Evolutionary conservation across 2,329 filamentous ascomycete genomes (phyloP).

Genomic region (Nothophaeocryptopus gaeumannii): DNA sequence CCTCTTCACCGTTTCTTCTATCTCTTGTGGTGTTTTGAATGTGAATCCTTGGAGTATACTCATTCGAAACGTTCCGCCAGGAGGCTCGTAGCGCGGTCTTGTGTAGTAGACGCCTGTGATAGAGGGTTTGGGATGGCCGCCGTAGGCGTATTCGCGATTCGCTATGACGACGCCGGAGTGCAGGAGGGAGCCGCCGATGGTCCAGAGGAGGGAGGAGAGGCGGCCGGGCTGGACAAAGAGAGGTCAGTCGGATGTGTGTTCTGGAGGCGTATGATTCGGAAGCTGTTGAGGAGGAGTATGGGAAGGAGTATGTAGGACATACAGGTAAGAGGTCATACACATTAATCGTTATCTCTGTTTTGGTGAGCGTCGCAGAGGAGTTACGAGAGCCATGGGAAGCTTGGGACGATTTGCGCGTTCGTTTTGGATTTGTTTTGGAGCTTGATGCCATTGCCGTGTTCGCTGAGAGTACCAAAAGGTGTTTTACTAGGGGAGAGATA

Average conservation of each 20-base stretch:
- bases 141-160: constrained; percentile 78
- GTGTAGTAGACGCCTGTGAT: constrained; percentile 83
- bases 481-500: too few relatives aligned
- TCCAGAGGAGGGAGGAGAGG: constrained; percentile 74
- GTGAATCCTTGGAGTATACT: constrained; percentile 79
- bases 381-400: constrained; percentile 12
- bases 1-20: constrained; percentile 65
- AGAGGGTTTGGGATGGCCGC: constrained; percentile 69
- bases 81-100: constrained; percentile 64
- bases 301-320: not conserved
- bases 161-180: constrained; percentile 82
- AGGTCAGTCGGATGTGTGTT: constrained; percentile 14
- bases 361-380: constrained; percentile 18
- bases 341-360: constrained; percentile 37
- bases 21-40: constrained; percentile 64
- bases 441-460: not conserved
- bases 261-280: too few relatives aligned
- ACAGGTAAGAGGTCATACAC: constrained; percentile 40
- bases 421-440: not conserved
- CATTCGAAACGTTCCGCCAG: constrained; percentile 72
- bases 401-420: not conserved
- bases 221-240: constrained; percentile 60
- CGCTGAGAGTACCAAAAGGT: too few relatives aligned
- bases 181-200: constrained; percentile 70
- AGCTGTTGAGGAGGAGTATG: not conserved